These are phyloP conservation scores for Nitzschia sp. DNA, from an alignment of 108 stramenopile genomes.

Conservation along the genomic window DNA sequence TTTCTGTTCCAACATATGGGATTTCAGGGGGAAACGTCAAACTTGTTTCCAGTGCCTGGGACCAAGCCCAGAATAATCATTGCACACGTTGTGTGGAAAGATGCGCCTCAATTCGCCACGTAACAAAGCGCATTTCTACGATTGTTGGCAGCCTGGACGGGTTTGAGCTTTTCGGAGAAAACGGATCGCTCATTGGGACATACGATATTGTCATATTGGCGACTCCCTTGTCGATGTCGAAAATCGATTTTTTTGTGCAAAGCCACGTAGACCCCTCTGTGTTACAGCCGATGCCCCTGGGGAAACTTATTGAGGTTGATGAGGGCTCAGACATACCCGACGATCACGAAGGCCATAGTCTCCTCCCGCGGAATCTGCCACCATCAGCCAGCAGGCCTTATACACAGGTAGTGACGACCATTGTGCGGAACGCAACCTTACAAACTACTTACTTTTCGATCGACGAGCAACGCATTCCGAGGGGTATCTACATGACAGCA, in stretches of 20 bases:
- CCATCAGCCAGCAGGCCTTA: conserved; percentile 54
- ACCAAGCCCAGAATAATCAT: conserved; percentile 47
- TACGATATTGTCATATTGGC: conserved; percentile 81
- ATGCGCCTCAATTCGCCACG: conserved; percentile 2
- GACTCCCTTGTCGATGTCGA: conserved; percentile 62
- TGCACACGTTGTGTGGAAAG: conserved; percentile 14
- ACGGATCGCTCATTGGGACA: conserved; percentile 46
- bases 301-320: conserved; percentile 40
- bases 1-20: conserved; percentile 6
- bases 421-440: conserved; percentile 62
- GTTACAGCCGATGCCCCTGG: conserved; percentile 69
- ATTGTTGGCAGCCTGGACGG: conserved; percentile 35
- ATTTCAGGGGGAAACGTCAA: conserved; percentile 74
- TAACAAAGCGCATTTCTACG: conserved; percentile 23
- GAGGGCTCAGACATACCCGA: conserved; percentile 23
- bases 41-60: conserved; percentile 62
- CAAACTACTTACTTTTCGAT: conserved; percentile 49
- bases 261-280: conserved; percentile 63
- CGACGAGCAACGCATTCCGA: conserved; percentile 35
- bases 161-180: conserved; percentile 34
- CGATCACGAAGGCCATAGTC: conserved; percentile 41
- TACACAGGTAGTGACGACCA: conserved; percentile 71
- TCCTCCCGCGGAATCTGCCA: conserved; percentile 40
- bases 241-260: conserved; percentile 65
- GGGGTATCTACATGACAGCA: conserved; percentile 50